Base-by-base conservation (phyloP, 2,329 filamentous ascomycete genomes). In the Colletotrichum sublineola region DNA sequence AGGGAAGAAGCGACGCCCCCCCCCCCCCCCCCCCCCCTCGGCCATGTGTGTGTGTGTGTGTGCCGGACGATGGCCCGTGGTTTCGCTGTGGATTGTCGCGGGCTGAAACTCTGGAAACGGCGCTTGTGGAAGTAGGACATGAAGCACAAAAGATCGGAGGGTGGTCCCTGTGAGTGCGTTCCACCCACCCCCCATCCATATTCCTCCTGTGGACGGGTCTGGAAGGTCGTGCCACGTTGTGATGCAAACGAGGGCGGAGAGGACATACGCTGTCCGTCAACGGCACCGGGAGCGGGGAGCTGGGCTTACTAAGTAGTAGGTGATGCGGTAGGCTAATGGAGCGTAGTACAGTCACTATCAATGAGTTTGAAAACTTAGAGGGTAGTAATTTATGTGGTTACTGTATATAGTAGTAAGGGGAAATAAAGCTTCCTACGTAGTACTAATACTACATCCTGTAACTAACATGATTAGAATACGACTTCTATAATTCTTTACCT, bases 21-120 rank as follows among this genome's bases (percentile, higher is more conserved):
- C 24, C 24, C 24, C 24, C 24, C 24, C n/a, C n/a, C n/a, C n/a
- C n/a, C n/a, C n/a, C n/a, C n/a, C n/a, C n/a, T n/a, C n/a, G n/a
- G n/a, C n/a, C n/a, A n/a, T n/a, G n/a, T n/a, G n/a, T n/a, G n/a
- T n/a, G 24, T 24, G 24, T 60, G 42, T 18, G 14, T n/a, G 20
- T 53, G 33, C 48, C 62, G 24, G 24, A 44, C 6, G 62, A 12
- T 60, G 69, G 60, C 66, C 60, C 48, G 69, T 72, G 66, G 33
- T 58, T 46, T 24, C 50, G 20, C 36, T 58, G 65, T 58, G 69
- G 60, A 61, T 69, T 64, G 66, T 72, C 69, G 69, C 69, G 66
- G 60, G 66, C 69, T 69, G 69, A 72, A 72, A 69, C 69, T 55
- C 53, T 71, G 65, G 68, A 71, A 71, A 63, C 64, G 50, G 50